A percentile compares a stretch with the other conserved stretches of the same genome.
Conservation (phyloP, 1,284 basidiomycete genomes). For the Trametes polyzona region DNA sequence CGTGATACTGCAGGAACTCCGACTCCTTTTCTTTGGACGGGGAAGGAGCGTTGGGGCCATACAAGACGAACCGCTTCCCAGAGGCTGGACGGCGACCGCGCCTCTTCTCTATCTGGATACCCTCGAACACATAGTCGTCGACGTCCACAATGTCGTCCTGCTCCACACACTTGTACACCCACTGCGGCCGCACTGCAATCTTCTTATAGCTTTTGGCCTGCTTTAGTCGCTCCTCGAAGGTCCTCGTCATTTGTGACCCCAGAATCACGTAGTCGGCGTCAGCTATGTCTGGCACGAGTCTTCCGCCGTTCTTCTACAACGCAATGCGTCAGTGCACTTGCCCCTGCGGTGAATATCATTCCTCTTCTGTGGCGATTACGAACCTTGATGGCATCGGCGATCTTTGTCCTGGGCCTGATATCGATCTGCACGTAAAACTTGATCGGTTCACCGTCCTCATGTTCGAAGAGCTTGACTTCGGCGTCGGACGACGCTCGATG, state of each 20-base stretch:
- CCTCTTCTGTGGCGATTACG: neutral
- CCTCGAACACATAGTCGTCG: conserved; percentile 38
- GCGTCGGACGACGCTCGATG: neutral
- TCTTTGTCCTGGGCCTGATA: conserved; percentile 26
- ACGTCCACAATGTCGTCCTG: conserved; percentile 49
- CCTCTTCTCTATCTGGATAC: conserved; percentile 20
- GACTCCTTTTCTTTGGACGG: neutral
- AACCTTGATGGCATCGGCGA: conserved; percentile 31
- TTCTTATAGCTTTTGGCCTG: conserved; percentile 40
- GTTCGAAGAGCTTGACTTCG: conserved; percentile 19
- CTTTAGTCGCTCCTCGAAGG: conserved; percentile 50
- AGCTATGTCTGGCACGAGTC: conserved; percentile 51
- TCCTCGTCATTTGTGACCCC: conserved; percentile 46
- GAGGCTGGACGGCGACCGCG: conserved; percentile 21
- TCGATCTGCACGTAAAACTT: conserved; percentile 34
- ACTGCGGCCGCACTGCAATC: conserved; percentile 51
- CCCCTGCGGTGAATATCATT: neutral
- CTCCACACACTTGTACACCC: conserved; percentile 58
- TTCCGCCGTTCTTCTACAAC: conserved; percentile 63
- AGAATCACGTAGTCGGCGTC: conserved; percentile 64
- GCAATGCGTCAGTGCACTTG: neutral
- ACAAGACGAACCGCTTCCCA: conserved; percentile 11
- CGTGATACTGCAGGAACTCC: neutral
- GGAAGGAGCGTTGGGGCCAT: conserved; percentile 7
- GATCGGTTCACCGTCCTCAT: conserved; percentile 20